phyloP scores from a whole-genome alignment of 805 yeast genomes.

The Ascoidea tarda region DNA sequence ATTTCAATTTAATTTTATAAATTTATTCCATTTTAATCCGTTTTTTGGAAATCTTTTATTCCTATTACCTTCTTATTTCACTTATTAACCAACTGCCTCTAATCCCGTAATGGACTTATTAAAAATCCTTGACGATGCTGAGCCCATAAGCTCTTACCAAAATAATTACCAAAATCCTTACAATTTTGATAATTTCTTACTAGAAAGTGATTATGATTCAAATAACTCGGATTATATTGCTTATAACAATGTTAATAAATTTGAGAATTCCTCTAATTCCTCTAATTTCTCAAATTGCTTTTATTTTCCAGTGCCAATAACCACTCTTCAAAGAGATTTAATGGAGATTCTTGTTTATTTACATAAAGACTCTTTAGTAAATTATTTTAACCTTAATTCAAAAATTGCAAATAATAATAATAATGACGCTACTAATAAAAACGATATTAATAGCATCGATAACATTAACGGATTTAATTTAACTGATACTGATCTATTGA shows the following conservation, averaged over 20 bases:
- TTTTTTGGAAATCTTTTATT: not conserved
- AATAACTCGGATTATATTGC: not conserved
- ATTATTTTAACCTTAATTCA: too few relatives aligned
- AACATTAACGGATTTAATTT: too few relatives aligned
- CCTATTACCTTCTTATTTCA: too few relatives aligned
- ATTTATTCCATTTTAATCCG: not conserved
- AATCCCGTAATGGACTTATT: not conserved
- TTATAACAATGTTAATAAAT: not conserved
- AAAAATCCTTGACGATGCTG: not conserved
- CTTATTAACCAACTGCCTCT: too few relatives aligned
- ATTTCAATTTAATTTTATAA: not conserved
- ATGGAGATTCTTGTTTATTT: not conserved
- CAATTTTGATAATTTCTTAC: too few relatives aligned
- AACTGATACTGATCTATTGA: slow-evolving; percentile 1
- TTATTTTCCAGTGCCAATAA: not conserved
- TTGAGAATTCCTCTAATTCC: too few relatives aligned
- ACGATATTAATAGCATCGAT: too few relatives aligned
- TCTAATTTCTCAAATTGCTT: not conserved
- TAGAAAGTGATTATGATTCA: too few relatives aligned
- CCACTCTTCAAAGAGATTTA: not conserved
- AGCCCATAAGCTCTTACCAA: not conserved
- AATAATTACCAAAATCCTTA: not conserved
- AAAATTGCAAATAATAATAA: not conserved
- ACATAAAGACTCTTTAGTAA: too few relatives aligned
- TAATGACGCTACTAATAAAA: too few relatives aligned